Evolutionary conservation across 2,329 filamentous ascomycete genomes (phyloP), one percentile per base, ranked within the genome.

Genomic region (Pseudocercospora cruenta): DNA sequence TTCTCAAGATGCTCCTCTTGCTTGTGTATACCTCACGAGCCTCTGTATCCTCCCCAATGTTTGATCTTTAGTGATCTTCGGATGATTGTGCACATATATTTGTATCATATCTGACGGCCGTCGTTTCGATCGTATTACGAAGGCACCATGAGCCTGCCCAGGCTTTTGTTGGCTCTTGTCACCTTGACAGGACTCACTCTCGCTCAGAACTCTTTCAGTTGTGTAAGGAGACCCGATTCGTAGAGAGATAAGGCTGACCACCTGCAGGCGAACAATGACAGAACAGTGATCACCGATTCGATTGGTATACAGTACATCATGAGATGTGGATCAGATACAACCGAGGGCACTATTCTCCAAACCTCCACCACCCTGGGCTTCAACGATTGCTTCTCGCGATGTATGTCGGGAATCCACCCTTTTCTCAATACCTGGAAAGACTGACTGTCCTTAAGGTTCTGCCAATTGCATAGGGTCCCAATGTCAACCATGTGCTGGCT

Each of bases 281-380:
- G 57, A 10, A 33, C 43, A 58, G 16, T 58, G 7, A 31, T 63
- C 5, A 63, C 61, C 24, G 61, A 59, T 54, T 24, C 26, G n/a
- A 28, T 7, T 1, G 62, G 54, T 31, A 21, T 16, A 22, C 28
- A 49, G 3, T 64, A 59, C 26, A 53, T 59, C 43, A 39, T 64
- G 21, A n/a, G 43, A 43, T 64, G 62, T 53, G 54, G 55, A 12
- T 14, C 26, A 26, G 62, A 64, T n/a, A 26, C 62, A 4, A 43
- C 43, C 19, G 4, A 8, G 43, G 12, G 4, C 14, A 12, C 26
- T 21, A 8, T 6, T 24, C 7, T n/a, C 9, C 10, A n/a, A 2
- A 3, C 24, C 22, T 53, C 4, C 8, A 21, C n/a, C 26, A 53
- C 36, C 8, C 31, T 54, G 2, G 58, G 62, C 39, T 64, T 64